Conservation (phyloP, 139 green algal genomes). For the Trebouxia sp. region DNA sequence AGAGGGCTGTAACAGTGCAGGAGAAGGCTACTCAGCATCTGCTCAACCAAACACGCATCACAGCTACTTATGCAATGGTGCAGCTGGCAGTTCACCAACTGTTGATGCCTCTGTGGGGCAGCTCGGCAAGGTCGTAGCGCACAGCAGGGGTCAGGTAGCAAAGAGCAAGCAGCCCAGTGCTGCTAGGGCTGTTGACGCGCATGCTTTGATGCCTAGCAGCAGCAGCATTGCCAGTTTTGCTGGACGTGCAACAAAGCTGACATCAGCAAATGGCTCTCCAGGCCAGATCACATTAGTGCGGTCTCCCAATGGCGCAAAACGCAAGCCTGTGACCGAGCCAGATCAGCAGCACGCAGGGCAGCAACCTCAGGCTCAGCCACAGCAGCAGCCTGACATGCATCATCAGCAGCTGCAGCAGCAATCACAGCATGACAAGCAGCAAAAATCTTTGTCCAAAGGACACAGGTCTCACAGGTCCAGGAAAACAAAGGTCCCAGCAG, state of each 20-base stretch:
- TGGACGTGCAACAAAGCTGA: constrained; percentile 18
- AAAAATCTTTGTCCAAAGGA: background rate
- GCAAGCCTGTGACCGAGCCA: background rate
- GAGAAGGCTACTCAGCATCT: background rate
- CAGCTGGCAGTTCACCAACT: background rate
- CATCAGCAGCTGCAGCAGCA: background rate
- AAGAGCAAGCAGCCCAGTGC: background rate
- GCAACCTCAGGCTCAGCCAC: background rate
- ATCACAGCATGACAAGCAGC: constrained; percentile 4
- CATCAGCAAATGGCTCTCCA: background rate
- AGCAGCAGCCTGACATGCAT: background rate
- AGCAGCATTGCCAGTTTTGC: background rate
- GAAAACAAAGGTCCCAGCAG: background rate
- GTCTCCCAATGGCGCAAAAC: background rate
- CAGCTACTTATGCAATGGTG: background rate
- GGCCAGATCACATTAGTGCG: constrained; percentile 7
- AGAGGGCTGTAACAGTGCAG: background rate
- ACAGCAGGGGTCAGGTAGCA: background rate
- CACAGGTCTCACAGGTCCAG: background rate
- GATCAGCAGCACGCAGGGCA: background rate
- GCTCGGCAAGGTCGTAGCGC: background rate
- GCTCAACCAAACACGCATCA: background rate
- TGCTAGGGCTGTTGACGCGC: background rate
- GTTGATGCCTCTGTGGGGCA: background rate
- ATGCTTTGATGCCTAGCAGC: background rate